Conservation (phyloP, 1,139 yeast species). For the Suhomyces anneliseae region DNA sequence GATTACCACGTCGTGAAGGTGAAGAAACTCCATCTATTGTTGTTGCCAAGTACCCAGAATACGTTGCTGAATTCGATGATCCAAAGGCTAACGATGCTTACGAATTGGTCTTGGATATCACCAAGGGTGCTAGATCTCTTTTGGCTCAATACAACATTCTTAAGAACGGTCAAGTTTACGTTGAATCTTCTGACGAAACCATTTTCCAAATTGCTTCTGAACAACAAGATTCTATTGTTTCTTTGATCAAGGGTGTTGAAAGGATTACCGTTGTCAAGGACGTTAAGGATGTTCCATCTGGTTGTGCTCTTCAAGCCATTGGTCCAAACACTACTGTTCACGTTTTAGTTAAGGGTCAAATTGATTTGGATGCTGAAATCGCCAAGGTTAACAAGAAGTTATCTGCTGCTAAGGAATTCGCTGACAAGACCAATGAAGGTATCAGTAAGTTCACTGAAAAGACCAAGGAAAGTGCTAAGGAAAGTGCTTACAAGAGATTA, state of each 20-base stretch:
- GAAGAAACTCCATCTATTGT: constrained; percentile 73
- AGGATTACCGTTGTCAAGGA: constrained; percentile 61
- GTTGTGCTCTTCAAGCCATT: constrained; percentile 84
- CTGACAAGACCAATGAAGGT: constrained; percentile 39
- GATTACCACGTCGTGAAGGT: constrained; percentile 83
- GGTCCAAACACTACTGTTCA: constrained; percentile 83
- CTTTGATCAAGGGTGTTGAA: constrained; percentile 89
- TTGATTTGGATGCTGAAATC: constrained; percentile 90
- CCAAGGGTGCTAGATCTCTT: constrained; percentile 89
- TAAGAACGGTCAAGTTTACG: constrained; percentile 82
- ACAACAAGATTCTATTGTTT: constrained; percentile 81
- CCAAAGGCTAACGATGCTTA: constrained; percentile 68
- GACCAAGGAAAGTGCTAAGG: constrained; percentile 82
- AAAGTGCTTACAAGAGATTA: constrained; percentile 65
- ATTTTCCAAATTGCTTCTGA: constrained; percentile 55
- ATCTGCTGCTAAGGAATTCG: constrained; percentile 55
- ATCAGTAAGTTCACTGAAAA: constrained; percentile 78
- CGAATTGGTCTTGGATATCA: constrained; percentile 79
- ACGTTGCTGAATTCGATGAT: constrained; percentile 59
- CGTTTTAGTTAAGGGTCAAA: constrained; percentile 88
- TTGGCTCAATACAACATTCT: constrained; percentile 85
- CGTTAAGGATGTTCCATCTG: constrained; percentile 66
- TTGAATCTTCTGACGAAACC: constrained; percentile 60
- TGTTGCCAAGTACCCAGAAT: constrained; percentile 77
- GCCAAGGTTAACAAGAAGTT: constrained; percentile 78